Evolutionary conservation across 371 early-diverging fungal species (phyloP).

Genomic region (Mortierella sp.): DNA sequence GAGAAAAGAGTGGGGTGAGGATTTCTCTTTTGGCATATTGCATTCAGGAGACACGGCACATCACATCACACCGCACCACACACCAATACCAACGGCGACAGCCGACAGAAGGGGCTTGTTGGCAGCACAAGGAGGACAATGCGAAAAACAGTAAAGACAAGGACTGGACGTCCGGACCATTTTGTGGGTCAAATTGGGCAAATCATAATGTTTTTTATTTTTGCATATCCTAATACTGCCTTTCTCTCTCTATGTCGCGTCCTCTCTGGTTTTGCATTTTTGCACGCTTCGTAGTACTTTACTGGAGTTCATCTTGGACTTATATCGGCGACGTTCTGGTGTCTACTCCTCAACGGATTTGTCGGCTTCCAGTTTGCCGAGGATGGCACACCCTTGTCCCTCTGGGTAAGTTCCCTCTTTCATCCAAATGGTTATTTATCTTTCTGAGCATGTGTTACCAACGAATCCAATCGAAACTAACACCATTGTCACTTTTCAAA

Average conservation of each 20-base stretch:
- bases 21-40: not conserved
- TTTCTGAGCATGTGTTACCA: too few relatives aligned
- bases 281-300: conserved; percentile 75
- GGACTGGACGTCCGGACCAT: too few relatives aligned
- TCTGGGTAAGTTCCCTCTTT: conserved; percentile 76
- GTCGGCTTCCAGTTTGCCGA: conserved; percentile 97
- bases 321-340: conserved; percentile 90
- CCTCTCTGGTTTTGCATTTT: not conserved
- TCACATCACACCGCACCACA: not conserved
- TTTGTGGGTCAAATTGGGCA: too few relatives aligned
- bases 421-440: too few relatives aligned
- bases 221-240: not conserved
- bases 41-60: conserved; percentile 1
- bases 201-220: conserved; percentile 20
- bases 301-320: conserved; percentile 88
- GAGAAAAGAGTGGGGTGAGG: not conserved
- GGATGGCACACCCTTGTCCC: conserved; percentile 92
- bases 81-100: not conserved
- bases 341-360: conserved; percentile 93
- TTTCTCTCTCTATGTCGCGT: too few relatives aligned
- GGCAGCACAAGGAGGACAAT: not conserved
- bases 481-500: too few relatives aligned
- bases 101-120: too few relatives aligned
- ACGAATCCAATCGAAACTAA: not conserved
- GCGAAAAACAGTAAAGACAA: not conserved